These are phyloP conservation scores for Nissolia schottii DNA, from an alignment of 306 rosid species.

Conservation along the genomic window DNA sequence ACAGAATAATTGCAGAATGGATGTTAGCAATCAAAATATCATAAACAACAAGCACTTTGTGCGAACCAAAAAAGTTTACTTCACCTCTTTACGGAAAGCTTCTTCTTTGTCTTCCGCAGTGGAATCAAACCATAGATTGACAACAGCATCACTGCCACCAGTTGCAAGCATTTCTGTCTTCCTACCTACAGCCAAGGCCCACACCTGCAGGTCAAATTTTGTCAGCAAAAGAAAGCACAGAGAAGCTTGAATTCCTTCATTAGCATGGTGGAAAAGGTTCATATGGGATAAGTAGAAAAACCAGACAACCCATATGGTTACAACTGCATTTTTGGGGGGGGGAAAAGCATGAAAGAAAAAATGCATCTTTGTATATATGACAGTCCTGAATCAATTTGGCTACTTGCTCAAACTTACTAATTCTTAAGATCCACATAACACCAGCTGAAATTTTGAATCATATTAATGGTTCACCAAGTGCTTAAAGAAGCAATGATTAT, in stretches of 20 bases:
- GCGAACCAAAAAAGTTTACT: conserved; percentile 8
- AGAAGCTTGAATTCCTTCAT: background rate
- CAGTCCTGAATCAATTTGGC: background rate
- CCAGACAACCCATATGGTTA: background rate
- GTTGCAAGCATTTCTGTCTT: conserved; percentile 94
- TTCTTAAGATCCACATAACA: background rate
- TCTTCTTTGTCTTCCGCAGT: conserved; percentile 84
- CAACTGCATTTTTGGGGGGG: background rate
- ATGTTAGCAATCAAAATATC: background rate
- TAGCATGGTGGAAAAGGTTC: background rate
- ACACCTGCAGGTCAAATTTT: conserved; percentile 54
- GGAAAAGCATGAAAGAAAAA: background rate
- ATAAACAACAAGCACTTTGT: background rate
- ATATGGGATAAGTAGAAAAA: background rate
- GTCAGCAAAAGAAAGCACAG: conserved; percentile 20
- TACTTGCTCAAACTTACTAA: background rate
- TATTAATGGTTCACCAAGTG: background rate
- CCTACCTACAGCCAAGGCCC: conserved; percentile 87
- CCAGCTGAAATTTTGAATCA: background rate
- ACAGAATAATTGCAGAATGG: background rate
- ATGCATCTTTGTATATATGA: background rate
- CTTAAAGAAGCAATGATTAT: background rate
- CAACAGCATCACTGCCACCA: conserved; percentile 82
- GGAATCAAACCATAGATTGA: conserved; percentile 85
- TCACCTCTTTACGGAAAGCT: conserved; percentile 76